These are phyloP conservation scores for Pleoardoris graminearum DNA, from an alignment of 2,329 filamentous ascomycete genomes.

Conservation along the genomic window DNA sequence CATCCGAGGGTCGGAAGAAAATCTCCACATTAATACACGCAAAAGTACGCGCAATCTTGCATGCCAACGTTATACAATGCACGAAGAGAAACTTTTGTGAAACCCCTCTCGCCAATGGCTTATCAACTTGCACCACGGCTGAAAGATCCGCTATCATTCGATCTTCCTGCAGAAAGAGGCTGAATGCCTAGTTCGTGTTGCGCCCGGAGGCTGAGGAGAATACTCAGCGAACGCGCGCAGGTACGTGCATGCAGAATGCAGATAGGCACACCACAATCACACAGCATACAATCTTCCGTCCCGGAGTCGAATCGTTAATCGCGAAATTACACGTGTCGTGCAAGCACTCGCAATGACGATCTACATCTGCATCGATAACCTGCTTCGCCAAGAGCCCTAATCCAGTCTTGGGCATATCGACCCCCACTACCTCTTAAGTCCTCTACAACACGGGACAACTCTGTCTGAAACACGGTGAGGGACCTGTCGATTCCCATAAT, in stretches of 20 bases:
- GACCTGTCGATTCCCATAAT: neutral
- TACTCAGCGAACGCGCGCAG: neutral
- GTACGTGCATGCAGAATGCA: neutral
- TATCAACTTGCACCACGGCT: neutral
- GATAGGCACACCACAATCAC: neutral
- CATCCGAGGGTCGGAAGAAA: neutral
- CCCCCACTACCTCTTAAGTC: neutral
- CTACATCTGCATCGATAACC: neutral
- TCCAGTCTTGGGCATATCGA: neutral
- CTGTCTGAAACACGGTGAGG: neutral
- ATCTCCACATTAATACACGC: neutral
- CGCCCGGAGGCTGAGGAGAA: too few relatives aligned
- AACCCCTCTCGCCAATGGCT: neutral
- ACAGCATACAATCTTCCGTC: neutral
- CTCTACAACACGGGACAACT: neutral
- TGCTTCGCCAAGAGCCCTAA: neutral
- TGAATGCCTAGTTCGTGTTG: neutral
- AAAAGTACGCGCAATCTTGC: slow-evolving; percentile 5
- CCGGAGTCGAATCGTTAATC: neutral
- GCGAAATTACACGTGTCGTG: neutral
- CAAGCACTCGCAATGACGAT: neutral
- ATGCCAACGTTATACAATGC: neutral
- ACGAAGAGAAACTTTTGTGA: neutral
- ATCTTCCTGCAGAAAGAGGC: neutral
- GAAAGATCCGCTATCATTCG: too few relatives aligned